Evolutionary conservation across 371 early-diverging fungal species (phyloP).

Genomic region (Lichtheimia ramosa): DNA sequence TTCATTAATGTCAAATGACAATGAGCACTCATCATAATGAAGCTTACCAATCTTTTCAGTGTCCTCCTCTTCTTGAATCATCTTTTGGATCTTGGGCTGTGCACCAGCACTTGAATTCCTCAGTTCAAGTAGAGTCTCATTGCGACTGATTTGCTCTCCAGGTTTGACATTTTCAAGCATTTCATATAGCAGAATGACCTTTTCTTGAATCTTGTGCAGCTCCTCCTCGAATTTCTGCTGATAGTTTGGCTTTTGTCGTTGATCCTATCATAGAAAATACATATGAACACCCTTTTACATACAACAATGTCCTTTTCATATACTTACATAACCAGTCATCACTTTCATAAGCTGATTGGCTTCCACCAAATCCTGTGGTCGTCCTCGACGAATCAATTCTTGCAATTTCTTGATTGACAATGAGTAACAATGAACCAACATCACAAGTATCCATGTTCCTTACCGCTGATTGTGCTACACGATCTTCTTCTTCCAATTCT

Average conservation of each 20-base stretch:
- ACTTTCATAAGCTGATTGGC: constrained; percentile 97
- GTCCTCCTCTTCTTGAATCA: constrained; percentile 52
- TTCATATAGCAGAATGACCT: constrained; percentile 74
- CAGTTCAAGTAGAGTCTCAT: constrained; percentile 56
- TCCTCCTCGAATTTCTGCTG: constrained; percentile 82
- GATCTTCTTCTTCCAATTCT: constrained; percentile 94
- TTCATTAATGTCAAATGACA: background rate
- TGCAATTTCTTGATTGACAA: constrained; percentile 79
- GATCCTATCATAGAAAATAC: constrained; percentile 53
- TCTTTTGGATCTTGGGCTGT: constrained; percentile 77
- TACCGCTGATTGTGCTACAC: constrained; percentile 87
- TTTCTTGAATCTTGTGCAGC: constrained; percentile 79
- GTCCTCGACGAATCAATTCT: constrained; percentile 94
- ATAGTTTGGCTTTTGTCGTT: constrained; percentile 80
- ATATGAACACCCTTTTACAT: background rate
- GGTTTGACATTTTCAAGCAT: constrained; percentile 71
- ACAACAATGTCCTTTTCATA: background rate
- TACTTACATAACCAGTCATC: constrained; percentile 91
- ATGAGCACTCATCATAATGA: background rate
- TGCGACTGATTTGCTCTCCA: constrained; percentile 53
- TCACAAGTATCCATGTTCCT: constrained; percentile 10
- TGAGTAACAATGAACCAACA: background rate
- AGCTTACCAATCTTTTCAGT: constrained; percentile 25
- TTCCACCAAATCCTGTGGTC: constrained; percentile 91
- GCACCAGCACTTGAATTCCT: constrained; percentile 55